Evolutionary conservation across 2,329 filamentous ascomycete species (phyloP), one percentile per base, ranked within the genome.

Genomic region (Penicillium sp.): DNA sequence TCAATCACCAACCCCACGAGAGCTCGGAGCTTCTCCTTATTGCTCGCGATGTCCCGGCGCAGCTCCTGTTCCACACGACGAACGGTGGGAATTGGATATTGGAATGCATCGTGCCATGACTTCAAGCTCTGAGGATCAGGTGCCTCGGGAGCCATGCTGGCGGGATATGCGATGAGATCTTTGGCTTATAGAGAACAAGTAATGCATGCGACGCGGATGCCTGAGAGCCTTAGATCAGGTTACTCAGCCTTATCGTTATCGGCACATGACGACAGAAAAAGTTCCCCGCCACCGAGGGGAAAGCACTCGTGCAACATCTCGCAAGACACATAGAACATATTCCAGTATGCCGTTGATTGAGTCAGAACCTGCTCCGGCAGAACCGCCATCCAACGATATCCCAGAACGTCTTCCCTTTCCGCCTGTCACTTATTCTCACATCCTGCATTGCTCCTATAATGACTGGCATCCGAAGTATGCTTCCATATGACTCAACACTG

Each of bases 391-490:
- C 0, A 60, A 56, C 16, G 58, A 58, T 46, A 44, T 63, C 7
- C 62, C 60, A 1, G 61, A 67, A 47, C 67, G 62, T 11, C 77
- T 90, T 16, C 84, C 84, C 18, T 97, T 99, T 68, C 89, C 91
- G 18, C 90, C 91, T 1, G 83, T 96, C 53, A 91, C 86, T 30
- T 89, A 87, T 69, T 84, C 88, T 43, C 93, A 99, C 68, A 95
- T 99, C 57, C 78, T 96, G 51, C 89, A 97, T 74, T 99, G 93
- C 76, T 95, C 94, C 39, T 97, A 95, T 73, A 89, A 96, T 70
- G 84, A 82, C 56, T 99, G 94, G 94, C 90, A 96, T 67, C 85
- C 89, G 44, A 87, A 83, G 81, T 90, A 76, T 47, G 77, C 6
- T 41, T 26, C 27, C 39, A 23, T 43, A 23, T 18, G 30, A 38